A percentile compares a stretch with the other conserved stretches of the same genome.
phyloP scores from a whole-genome alignment of 1,284 basidiomycete species.

The Butyriboletus appendiculatus region DNA sequence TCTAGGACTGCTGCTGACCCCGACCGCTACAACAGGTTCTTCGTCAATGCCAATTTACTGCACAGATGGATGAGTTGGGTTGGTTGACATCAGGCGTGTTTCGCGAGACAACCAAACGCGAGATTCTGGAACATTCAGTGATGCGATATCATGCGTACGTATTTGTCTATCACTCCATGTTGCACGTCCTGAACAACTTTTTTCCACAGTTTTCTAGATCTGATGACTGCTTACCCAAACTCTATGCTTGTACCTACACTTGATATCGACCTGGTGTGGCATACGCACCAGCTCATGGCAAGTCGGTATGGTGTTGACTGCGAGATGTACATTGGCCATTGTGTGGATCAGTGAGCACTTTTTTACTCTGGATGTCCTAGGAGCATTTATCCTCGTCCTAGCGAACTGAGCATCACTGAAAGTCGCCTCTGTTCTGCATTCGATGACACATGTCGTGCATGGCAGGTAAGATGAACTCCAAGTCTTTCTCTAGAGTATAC shows the following conservation, averaged over 20 bases:
- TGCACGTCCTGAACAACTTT: background rate
- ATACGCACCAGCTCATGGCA: slow-evolving; percentile 46
- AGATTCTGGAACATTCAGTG: slow-evolving; percentile 34
- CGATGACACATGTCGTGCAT: slow-evolving; percentile 38
- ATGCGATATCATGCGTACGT: slow-evolving; percentile 44
- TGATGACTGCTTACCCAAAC: slow-evolving; percentile 16
- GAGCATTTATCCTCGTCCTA: slow-evolving; percentile 5
- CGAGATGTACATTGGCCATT: slow-evolving; percentile 30
- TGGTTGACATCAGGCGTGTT: slow-evolving; percentile 29
- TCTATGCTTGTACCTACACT: slow-evolving; percentile 30
- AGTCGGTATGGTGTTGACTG: slow-evolving; percentile 37
- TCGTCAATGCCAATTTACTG: slow-evolving; percentile 44
- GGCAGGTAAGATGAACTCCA: slow-evolving; percentile 19
- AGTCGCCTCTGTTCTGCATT: slow-evolving; percentile 36
- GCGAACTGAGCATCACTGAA: slow-evolving; percentile 38
- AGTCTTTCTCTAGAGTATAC: background rate
- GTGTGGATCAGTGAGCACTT: slow-evolving; percentile 38
- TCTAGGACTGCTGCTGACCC: background rate
- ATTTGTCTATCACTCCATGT: background rate
- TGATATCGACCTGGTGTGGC: slow-evolving; percentile 53
- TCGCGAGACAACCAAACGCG: slow-evolving; percentile 19
- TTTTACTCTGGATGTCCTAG: background rate
- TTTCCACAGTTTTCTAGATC: slow-evolving; percentile 28
- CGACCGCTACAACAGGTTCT: slow-evolving; percentile 33
- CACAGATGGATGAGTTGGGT: slow-evolving; percentile 37